A percentile compares a stretch with the other conserved stretches of the same genome.
These are phyloP conservation scores for Saccharomyces eubayanus DNA, from an alignment of 805 yeast genomes.

Conservation along the genomic window DNA sequence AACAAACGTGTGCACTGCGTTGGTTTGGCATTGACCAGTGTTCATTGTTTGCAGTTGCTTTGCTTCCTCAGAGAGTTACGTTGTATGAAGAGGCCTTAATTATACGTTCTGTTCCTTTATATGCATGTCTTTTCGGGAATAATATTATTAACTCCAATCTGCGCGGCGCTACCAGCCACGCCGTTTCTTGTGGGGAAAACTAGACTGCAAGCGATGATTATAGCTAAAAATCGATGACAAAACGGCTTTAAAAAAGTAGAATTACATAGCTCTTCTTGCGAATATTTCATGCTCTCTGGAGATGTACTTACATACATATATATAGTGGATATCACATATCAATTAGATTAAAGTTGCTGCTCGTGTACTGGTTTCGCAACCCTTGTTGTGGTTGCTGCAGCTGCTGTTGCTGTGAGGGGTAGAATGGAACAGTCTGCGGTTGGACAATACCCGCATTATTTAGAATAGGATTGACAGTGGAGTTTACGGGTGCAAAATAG, in stretches of 20 bases:
- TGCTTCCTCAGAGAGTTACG: not conserved
- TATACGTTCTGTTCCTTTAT: not conserved
- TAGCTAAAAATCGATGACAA: not conserved
- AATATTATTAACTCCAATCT: not conserved
- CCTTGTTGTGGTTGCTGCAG: conserved; percentile 10
- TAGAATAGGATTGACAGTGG: not conserved
- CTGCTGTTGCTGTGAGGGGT: conserved; percentile 9
- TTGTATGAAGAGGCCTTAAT: not conserved
- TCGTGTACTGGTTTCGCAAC: not conserved
- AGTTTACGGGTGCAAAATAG: not conserved
- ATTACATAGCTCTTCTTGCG: not conserved
- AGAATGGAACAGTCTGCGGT: not conserved
- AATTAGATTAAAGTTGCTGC: conserved; percentile 5
- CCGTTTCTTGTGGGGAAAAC: not conserved
- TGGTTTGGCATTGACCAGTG: not conserved
- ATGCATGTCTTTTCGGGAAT: not conserved
- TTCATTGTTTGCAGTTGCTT: not conserved
- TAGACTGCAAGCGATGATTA: not conserved
- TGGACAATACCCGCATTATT: not conserved
- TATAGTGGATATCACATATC: not conserved
- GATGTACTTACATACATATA: not conserved
- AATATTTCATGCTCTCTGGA: not conserved
- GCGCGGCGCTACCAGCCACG: not conserved
- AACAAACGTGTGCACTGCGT: not conserved
- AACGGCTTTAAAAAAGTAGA: not conserved